Conservation (phyloP, 2,329 filamentous ascomycete genomes). For the Xylaria arbuscula region DNA sequence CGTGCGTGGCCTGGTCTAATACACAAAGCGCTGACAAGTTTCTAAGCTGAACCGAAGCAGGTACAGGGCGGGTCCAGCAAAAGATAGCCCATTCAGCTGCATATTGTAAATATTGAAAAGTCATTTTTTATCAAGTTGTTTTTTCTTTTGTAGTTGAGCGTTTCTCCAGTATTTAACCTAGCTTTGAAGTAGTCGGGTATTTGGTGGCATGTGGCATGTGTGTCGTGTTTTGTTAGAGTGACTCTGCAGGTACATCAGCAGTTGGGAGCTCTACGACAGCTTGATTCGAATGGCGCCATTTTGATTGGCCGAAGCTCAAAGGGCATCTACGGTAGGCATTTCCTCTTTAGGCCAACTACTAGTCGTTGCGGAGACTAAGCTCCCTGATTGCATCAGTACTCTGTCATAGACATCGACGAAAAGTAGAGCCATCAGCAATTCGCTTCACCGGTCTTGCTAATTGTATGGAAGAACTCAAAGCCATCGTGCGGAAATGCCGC, state of each 20-base stretch:
- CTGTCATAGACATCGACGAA: slow-evolving; percentile 26
- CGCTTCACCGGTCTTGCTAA: background rate
- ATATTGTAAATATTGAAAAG: no score
- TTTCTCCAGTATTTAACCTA: no score
- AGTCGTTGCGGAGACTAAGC: slow-evolving; percentile 9
- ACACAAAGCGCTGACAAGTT: background rate
- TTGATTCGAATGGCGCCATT: background rate
- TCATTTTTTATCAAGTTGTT: no score
- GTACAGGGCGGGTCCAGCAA: no score
- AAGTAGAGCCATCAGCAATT: slow-evolving; percentile 8
- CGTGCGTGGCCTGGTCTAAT: no score
- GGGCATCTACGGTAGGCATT: background rate
- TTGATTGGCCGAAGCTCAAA: slow-evolving; percentile 20
- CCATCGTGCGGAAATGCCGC: slow-evolving; percentile 2
- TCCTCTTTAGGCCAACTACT: slow-evolving; percentile 2
- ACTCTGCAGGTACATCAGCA: background rate
- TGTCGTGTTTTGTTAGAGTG: no score
- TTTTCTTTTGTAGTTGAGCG: no score
- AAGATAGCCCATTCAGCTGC: no score
- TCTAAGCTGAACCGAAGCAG: background rate
- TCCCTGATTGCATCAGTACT: slow-evolving; percentile 30
- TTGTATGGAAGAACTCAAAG: background rate
- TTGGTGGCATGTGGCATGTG: no score
- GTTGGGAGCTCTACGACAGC: background rate
- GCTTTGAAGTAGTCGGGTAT: no score